These are phyloP conservation scores for Trichophyton verrucosum DNA, from an alignment of 2,329 filamentous ascomycete species.

Conservation along the genomic window DNA sequence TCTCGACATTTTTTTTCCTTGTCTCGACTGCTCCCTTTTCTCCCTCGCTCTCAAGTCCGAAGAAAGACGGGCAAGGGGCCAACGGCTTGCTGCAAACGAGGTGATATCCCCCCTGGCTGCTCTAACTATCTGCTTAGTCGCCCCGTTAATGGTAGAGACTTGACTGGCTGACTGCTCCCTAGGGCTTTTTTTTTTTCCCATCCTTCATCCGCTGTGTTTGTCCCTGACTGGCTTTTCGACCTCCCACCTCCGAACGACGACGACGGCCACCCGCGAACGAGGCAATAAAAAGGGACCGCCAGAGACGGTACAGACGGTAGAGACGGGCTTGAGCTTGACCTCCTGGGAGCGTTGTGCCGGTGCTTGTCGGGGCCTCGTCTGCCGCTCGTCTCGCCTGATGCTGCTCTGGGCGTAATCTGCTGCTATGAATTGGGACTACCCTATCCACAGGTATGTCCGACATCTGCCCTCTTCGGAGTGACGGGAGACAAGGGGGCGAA, in stretches of 20 bases:
- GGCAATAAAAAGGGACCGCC: too few species aligned
- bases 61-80: background rate
- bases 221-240: background rate
- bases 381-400: conserved; percentile 28
- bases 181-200: too few species aligned
- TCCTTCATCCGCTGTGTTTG: too few species aligned
- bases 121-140: background rate
- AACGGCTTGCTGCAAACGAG: background rate
- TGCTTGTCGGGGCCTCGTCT: conserved; percentile 20
- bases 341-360: too few species aligned
- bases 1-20: background rate
- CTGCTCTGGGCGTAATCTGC: conserved; percentile 25
- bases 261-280: background rate
- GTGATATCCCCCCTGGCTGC: background rate
- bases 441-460: conserved; percentile 34
- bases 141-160: too few species aligned
- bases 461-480: too few species aligned
- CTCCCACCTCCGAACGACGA: background rate
- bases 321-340: background rate
- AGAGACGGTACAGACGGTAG: too few species aligned
- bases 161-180: too few species aligned
- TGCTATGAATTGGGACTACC: conserved; percentile 38
- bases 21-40: background rate
- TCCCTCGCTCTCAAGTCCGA: background rate
- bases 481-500: too few species aligned